Base-by-base conservation (phyloP, 352 stramenopile genomes). In the Phytophthora syringae region DNA sequence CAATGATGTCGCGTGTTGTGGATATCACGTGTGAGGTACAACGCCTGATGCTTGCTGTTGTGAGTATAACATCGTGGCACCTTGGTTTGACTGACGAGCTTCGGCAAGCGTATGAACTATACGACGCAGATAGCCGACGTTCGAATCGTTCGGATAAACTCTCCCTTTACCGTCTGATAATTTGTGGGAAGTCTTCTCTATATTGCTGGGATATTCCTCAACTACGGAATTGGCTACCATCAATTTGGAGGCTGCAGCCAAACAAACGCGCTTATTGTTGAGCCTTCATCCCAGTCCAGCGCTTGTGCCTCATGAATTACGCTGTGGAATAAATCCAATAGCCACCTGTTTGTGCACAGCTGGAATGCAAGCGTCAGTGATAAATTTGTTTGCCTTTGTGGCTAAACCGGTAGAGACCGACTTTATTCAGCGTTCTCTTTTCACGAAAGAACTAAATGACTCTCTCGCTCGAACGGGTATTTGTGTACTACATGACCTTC, bases 401-500 rank as follows among this genome's bases (percentile, higher is more conserved):
- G 63, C 36, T 5, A 53, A 50, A 2, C 15, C 43, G 5, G 32
- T 57, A 4, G 51, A 68, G 52, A 20, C 62, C 0, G 11, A 22
- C 16, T 18, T 15, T 37, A 45, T 66, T 50, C 49, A 66, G 28
- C 21, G 18, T 9, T 45, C 18, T 13, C 36, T 78, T 24, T 16
- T 15, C 1, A 43, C 27, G 7, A 70, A 62, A 16, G 44, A 52
- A n/a, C 24, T 64, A 9, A 25, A 79, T n/a, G 24, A 6, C 22
- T 45, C 59, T 36, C 50, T 86, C 21, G 42, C 61, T 24, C 61
- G 66, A 30, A 72, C 70, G 5, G 77, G 76, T 1, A 45, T 89
- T 7, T 80, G 73, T 18, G 66, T 86, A 51, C 37, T 82, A 7
- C 80, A 89, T 48, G 80, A 89, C 30, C 57, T 85, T 7, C 68